Evolutionary conservation across 176 grass and related monocot genomes (phyloP).

Genomic region (Luzula sylvatica): DNA sequence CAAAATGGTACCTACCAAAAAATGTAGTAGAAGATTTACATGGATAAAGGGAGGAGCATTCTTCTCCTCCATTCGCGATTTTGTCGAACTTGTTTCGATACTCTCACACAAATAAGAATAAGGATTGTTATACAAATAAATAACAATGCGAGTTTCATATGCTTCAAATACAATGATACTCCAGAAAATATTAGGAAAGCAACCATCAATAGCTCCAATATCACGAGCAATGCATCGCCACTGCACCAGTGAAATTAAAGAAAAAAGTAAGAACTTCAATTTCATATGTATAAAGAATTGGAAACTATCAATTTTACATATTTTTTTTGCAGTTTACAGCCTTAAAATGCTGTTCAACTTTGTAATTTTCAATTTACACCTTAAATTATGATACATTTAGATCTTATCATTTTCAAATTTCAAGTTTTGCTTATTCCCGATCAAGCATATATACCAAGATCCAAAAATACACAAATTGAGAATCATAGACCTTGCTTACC

Average conservation of each 20-base stretch:
- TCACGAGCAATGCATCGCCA: constrained; percentile 35
- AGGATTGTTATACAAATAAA: constrained; percentile 25
- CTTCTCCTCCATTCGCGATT: constrained; percentile 30
- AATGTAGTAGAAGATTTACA: constrained; percentile 15
- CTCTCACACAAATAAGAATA: constrained; percentile 29
- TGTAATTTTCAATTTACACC: no score
- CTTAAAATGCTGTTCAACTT: no score
- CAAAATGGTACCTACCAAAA: neutral
- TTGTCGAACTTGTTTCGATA: constrained; percentile 33
- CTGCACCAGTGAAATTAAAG: constrained; percentile 6
- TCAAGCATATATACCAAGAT: neutral
- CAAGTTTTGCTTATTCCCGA: neutral
- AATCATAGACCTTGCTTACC: neutral
- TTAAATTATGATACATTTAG: neutral
- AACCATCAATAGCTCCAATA: constrained; percentile 43
- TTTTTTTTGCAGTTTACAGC: no score
- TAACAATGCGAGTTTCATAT: constrained; percentile 30
- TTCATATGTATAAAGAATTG: neutral
- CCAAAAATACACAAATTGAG: neutral
- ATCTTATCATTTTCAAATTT: neutral
- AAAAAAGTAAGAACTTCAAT: neutral
- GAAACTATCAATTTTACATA: neutral
- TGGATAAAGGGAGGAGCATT: constrained; percentile 44
- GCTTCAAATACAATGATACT: constrained; percentile 35
- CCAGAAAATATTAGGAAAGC: constrained; percentile 39